phyloP scores from a whole-genome alignment of 2,329 filamentous ascomycete genomes.

The Penicillium sp. region DNA sequence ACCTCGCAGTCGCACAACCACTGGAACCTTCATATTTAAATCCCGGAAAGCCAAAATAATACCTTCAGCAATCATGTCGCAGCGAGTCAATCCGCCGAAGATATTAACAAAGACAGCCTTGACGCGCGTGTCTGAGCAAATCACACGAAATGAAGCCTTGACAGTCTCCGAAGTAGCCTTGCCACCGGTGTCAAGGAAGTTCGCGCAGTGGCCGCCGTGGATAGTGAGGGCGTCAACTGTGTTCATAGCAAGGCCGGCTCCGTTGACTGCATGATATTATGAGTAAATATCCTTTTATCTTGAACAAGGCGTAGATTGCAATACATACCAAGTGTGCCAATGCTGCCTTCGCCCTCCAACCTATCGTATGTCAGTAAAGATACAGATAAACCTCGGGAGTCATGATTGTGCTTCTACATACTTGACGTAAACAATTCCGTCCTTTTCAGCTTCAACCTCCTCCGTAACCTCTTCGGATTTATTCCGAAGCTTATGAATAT shows the following conservation, averaged over 20 bases:
- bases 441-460: slow-evolving; percentile 63
- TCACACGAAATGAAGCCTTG: slow-evolving; percentile 70
- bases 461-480: slow-evolving; percentile 52
- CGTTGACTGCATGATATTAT: slow-evolving; percentile 61
- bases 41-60: slow-evolving; percentile 72
- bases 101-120: slow-evolving; percentile 72
- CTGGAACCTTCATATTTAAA: slow-evolving; percentile 64
- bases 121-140: slow-evolving; percentile 70
- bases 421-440: slow-evolving; percentile 78
- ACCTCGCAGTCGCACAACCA: slow-evolving; percentile 74
- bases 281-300: neutral
- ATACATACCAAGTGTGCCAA: slow-evolving; percentile 66
- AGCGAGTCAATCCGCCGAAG: slow-evolving; percentile 68
- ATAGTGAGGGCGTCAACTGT: slow-evolving; percentile 75
- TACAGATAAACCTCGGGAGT: neutral
- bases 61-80: slow-evolving; percentile 78
- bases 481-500: slow-evolving; percentile 60
- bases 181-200: slow-evolving; percentile 87
- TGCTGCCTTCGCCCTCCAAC: slow-evolving; percentile 56
- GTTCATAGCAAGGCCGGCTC: slow-evolving; percentile 87
- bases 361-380: slow-evolving; percentile 25
- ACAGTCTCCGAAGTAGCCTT: slow-evolving; percentile 84
- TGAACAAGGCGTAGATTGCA: neutral
- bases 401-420: slow-evolving; percentile 31
- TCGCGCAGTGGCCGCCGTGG: slow-evolving; percentile 68